phyloP scores from a whole-genome alignment of 2,329 filamentous ascomycete species.

The Ophiostoma piceae region DNA sequence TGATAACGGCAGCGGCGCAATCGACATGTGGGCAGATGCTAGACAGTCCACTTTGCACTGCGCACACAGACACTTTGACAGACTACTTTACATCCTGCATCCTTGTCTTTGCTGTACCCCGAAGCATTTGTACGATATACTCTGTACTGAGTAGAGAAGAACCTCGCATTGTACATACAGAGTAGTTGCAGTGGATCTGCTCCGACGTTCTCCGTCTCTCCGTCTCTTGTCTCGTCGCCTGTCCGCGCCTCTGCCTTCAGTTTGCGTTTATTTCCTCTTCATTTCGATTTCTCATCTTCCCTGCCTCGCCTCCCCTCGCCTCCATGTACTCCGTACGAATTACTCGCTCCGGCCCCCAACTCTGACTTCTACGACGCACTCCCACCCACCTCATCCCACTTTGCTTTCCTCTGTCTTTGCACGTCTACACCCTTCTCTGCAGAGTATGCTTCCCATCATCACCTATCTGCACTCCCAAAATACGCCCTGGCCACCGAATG shows the following conservation, averaged over 20 bases:
- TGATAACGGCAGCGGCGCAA: not conserved
- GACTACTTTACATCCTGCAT: conserved; percentile 9
- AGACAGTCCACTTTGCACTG: not conserved
- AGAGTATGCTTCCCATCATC: not conserved
- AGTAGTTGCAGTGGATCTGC: not conserved
- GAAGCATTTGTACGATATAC: not conserved
- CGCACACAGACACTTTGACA: not conserved
- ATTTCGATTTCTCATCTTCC: not conserved
- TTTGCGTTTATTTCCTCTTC: not conserved
- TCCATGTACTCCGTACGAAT: not conserved
- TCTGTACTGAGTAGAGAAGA: too few species aligned
- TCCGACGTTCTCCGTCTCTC: not conserved
- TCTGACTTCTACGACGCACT: not conserved
- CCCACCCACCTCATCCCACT: not conserved
- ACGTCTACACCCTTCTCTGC: not conserved
- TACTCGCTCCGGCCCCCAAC: not conserved
- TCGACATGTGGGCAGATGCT: conserved; percentile 5
- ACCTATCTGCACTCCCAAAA: not conserved
- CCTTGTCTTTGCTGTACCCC: not conserved
- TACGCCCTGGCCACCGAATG: not conserved
- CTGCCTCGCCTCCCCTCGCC: not conserved
- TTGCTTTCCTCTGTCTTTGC: not conserved
- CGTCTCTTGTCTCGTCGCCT: not conserved
- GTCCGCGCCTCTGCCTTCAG: not conserved
- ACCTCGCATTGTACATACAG: too few species aligned